A percentile compares a stretch with the other conserved stretches of the same genome.
phyloP scores from a whole-genome alignment of 106 monocot species.

The Vanilla planifolia region DNA sequence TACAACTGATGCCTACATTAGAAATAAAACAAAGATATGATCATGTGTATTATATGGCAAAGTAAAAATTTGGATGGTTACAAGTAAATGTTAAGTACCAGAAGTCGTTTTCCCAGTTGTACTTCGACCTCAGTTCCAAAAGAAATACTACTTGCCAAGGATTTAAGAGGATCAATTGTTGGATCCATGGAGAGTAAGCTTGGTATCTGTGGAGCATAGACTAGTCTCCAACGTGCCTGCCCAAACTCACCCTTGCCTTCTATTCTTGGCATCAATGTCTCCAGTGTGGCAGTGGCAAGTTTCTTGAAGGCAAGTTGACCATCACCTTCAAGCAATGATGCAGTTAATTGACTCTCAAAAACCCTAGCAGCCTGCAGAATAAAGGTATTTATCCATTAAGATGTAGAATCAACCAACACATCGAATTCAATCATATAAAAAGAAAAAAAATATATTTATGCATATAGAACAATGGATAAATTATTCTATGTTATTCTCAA shows the following conservation, averaged over 20 bases:
- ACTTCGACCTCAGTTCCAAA: slow-evolving; percentile 97
- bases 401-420: no score
- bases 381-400: no score
- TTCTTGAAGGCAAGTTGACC: slow-evolving; percentile 98
- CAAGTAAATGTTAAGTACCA: slow-evolving; percentile 29
- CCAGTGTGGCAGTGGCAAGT: slow-evolving; percentile 93
- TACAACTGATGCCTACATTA: slow-evolving; percentile 78
- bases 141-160: slow-evolving; percentile 92
- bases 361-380: slow-evolving; percentile 83
- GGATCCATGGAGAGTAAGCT: slow-evolving; percentile 93
- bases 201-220: slow-evolving; percentile 97
- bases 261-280: slow-evolving; percentile 95
- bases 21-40: background rate
- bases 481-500: no score
- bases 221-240: slow-evolving; percentile 94
- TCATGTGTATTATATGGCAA: background rate
- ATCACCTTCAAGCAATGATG: slow-evolving; percentile 88
- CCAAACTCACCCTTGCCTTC: slow-evolving; percentile 98
- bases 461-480: no score
- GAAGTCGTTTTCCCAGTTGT: slow-evolving; percentile 95
- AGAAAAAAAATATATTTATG: no score
- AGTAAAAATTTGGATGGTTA: background rate
- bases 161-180: slow-evolving; percentile 82
- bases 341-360: slow-evolving; percentile 91
- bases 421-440: no score